Conservation (phyloP, 495 filamentous ascomycete species). For the Aspergillus wentii region DNA sequence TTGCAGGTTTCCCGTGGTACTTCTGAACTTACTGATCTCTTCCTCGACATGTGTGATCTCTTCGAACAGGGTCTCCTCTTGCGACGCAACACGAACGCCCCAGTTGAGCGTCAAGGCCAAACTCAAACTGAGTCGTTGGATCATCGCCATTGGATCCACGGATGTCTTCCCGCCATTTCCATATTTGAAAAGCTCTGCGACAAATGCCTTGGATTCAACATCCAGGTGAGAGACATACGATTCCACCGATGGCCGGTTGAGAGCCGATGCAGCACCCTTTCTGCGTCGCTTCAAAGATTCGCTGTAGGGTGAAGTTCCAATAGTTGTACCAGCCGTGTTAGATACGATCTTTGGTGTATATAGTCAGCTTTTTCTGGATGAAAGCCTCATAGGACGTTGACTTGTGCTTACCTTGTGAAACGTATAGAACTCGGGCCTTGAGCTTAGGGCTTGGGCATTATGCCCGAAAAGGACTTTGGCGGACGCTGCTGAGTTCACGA, state of each 20-base stretch:
- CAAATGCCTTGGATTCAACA: slow-evolving; percentile 53
- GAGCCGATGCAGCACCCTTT: slow-evolving; percentile 58
- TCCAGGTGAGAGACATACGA: slow-evolving; percentile 59
- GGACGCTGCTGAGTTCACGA: slow-evolving; percentile 54
- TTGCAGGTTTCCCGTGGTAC: slow-evolving; percentile 58
- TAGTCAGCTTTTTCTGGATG: no score
- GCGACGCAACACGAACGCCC: slow-evolving; percentile 52
- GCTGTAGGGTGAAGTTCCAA: slow-evolving; percentile 59
- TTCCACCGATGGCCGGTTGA: slow-evolving; percentile 57
- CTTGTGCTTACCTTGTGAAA: slow-evolving; percentile 52
- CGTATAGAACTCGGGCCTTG: slow-evolving; percentile 58
- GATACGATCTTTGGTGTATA: slow-evolving; percentile 58
- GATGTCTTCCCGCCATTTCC: slow-evolving; percentile 47
- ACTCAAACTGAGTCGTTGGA: slow-evolving; percentile 53
- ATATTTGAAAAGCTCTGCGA: slow-evolving; percentile 53
- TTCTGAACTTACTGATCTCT: slow-evolving; percentile 52
- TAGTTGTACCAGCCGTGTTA: slow-evolving; percentile 60
- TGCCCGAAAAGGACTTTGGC: slow-evolving; percentile 55
- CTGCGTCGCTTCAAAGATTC: slow-evolving; percentile 58
- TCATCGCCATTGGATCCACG: slow-evolving; percentile 57
- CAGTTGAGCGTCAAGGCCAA: slow-evolving; percentile 59
- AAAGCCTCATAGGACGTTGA: no score
- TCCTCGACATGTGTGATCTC: slow-evolving; percentile 63
- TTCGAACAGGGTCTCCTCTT: slow-evolving; percentile 53
- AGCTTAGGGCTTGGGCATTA: slow-evolving; percentile 55